Evolutionary conservation across 163 green algal genomes (phyloP), one percentile per base, ranked within the genome.

Genomic region (Prototheca cutis): DNA sequence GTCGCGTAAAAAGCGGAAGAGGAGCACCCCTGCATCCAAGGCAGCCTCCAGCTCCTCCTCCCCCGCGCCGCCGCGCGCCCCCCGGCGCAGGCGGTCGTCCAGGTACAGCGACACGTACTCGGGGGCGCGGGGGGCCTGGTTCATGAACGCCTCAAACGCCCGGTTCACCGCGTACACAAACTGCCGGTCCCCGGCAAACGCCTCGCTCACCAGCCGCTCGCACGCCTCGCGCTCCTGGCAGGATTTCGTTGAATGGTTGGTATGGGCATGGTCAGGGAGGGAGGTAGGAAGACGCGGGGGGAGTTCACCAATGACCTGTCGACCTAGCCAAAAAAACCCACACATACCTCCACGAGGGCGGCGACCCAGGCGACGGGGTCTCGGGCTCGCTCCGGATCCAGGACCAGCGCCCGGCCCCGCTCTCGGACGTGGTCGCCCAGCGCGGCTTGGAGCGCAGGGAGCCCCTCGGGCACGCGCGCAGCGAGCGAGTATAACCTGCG

Each of bases 101-200:
- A 98, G 90, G 83, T 92, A 99, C 15, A 97, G 78, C 6, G 80
- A 93, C 55, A 99, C 86, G 79, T 85, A 97, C 79, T 98, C 93
- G 1, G 92, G 85, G 15, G 80, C 84, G 48, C 89, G 79, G 31
- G 72, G 62, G 71, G 91, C 92, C 13, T 91, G 66, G 80, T 99
- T 99, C 67, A 98, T 67, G 65, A 98, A 96, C 57, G 76, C 55
- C 80, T 99, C 84, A 66, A 90, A 94, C 3, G 76, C 74, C 39
- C 80, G 73, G 77, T 96, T 96, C 53, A 97, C 61, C 18, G 86
- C 75, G 61, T 95, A 88, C 51, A 85, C 71, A 75, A 99, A 97
- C 4, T 68, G 75, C 74, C 93, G 95, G 78, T 98, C 91, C 25
- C 81, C 79, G 13, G 45, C n/a, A 53, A 98, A 95, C 2, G 82